Evolutionary conservation across 2,329 filamentous ascomycete genomes (phyloP).

Genomic region (Paraphoma chrysanthemicola): DNA sequence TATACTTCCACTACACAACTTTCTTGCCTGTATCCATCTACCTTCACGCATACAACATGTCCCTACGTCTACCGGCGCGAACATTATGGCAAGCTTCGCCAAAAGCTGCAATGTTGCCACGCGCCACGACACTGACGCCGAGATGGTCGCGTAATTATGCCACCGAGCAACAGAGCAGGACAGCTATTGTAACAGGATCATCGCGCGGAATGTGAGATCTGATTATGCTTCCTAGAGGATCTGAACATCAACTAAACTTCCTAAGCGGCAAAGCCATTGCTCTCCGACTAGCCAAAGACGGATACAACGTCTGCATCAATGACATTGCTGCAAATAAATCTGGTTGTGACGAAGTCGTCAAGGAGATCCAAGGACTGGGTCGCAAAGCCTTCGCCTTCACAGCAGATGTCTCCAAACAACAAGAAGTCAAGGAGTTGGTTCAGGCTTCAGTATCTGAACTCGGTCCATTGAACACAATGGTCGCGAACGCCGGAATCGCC

Average conservation of each 20-base stretch:
- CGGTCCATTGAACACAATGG: constrained; percentile 61
- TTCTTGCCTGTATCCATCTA: background rate
- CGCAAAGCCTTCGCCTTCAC: constrained; percentile 62
- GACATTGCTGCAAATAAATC: constrained; percentile 63
- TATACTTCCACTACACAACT: background rate
- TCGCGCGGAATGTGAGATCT: constrained; percentile 45
- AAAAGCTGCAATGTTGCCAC: constrained; percentile 15
- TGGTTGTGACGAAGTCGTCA: constrained; percentile 60
- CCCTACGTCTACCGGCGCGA: constrained; percentile 27
- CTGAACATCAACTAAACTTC: constrained; percentile 6
- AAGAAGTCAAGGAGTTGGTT: constrained; percentile 62
- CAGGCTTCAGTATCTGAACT: constrained; percentile 60
- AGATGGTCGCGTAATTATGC: constrained; percentile 35
- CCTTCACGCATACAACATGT: constrained; percentile 17
- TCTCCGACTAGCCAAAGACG: constrained; percentile 68
- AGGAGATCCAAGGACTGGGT: constrained; percentile 61
- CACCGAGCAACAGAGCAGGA: constrained; percentile 27
- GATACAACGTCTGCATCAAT: constrained; percentile 71
- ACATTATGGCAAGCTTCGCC: constrained; percentile 27
- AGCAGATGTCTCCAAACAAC: constrained; percentile 67
- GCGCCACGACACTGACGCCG: constrained; percentile 17
- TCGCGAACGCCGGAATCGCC: constrained; percentile 69
- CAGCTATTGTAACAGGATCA: constrained; percentile 49
- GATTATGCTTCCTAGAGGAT: background rate
- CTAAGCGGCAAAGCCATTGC: constrained; percentile 67